Evolutionary conservation across 202 grass and related monocot genomes (phyloP), one percentile per base, ranked within the genome.

Genomic region (Hordeum pubiflorum): DNA sequence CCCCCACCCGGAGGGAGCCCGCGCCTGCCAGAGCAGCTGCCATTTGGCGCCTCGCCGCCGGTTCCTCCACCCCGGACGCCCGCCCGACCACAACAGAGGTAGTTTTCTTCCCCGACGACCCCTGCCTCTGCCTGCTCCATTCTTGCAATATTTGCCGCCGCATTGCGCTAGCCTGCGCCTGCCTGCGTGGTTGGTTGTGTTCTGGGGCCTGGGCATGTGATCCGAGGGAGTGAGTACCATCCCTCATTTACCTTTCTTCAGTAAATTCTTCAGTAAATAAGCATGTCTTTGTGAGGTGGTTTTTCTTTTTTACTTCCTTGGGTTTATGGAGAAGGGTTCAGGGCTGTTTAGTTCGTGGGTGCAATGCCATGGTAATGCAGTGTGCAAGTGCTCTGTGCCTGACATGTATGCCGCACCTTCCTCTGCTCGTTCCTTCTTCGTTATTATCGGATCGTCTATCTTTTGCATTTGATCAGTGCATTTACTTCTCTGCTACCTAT

Each of bases 31-130:
- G 23, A 24, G 41, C 32, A 56, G 29, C 70, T 71, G 77, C 77
- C 87, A 85, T 81, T 89, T 85, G 87, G 77, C 77, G 75, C 80
- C 80, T 50, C 21, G 36, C n/a, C 29, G 22, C 52, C 59, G 21
- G 52, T 52, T 60, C 71, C 61, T 61, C 1, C 66, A 62, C 40
- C 78, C 62, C 72, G 71, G 63, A 26, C 43, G 29, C 10, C 62
- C 62, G 65, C 57, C 58, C 4, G 48, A 38, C 58, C 68, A 80
- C 77, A 22, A 43, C 12, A 57, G 36, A 66, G 43, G 59, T 59
- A 44, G 4, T 0, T 44, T 9, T 48, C 24, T 22, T 15, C 27
- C 7, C 78, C 65, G 36, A 36, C 37, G 50, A 69, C 44, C 33
- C 33, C 44, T 59, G 48, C 29, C 56, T 56, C 44, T 59, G 48